Evolutionary conservation across 352 stramenopile genomes (phyloP), one percentile per base, ranked within the genome.

Genomic region (Aphanomyces astaci): DNA sequence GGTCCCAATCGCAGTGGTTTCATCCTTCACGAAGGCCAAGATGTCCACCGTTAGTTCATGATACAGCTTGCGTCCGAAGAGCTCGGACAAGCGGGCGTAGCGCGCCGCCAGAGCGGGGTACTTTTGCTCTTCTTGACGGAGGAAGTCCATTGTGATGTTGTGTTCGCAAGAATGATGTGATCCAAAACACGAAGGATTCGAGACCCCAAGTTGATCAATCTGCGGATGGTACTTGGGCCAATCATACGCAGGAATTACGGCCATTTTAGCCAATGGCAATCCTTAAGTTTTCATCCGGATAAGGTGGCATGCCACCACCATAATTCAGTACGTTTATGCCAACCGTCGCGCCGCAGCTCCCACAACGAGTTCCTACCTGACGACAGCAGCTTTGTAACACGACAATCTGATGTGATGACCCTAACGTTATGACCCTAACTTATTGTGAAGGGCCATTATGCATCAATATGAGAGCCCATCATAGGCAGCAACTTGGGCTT

Each of bases 41-140:
- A 98, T 67, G 36, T 88, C 82, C 63, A 95, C 77, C 3, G 97
- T 99, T 25, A 99, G 88, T 76, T 99, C 95, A 91, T 99, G 96
- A 86, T 97, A 99, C 32, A 99, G 75, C 88, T 95, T 96, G 76
- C 86, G 79, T 40, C 86, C 73, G 75, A 94, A 96, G 43, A 98
- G 86, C 25, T 95, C 82, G 60, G 88, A 87, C 48, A 99, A 78
- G 63, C 85, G 81, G 76, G 96, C 88, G 74, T 98, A 98, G 67
- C 86, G 78, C 65, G 87, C 84, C 11, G 90, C 88, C 32, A 99
- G 84, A 57, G 98, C 92, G 22, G 92, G 92, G 75, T 98, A 90
- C 69, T 89, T 79, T 36, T 76, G 76, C 66, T 94, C 81, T 76
- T 98, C 90, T 63, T 81, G 72, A 67, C 96, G 80, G 62, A 96